These are phyloP conservation scores for Penicillium sp. DNA, from an alignment of 2,329 filamentous ascomycete genomes.

Conservation along the genomic window DNA sequence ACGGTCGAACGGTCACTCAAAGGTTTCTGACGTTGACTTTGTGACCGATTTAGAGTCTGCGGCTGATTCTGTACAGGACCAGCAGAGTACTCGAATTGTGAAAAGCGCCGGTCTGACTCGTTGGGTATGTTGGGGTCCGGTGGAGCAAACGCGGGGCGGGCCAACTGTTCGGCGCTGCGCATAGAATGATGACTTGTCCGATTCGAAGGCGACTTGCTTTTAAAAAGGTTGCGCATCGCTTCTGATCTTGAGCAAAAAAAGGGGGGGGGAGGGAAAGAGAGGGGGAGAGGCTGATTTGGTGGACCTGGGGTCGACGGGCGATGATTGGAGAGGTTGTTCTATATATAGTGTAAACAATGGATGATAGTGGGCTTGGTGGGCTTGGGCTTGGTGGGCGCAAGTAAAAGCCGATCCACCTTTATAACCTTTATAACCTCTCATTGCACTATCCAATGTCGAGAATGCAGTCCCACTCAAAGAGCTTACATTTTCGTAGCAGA, in stretches of 20 bases:
- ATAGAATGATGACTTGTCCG: conserved; percentile 14
- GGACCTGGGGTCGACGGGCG: not conserved
- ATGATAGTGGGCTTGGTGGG: not conserved
- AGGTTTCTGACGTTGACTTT: conserved; percentile 28
- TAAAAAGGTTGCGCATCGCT: conserved; percentile 30
- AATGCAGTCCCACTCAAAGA: too few species aligned
- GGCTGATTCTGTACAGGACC: not conserved
- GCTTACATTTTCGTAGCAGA: too few species aligned
- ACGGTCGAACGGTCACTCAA: conserved; percentile 21
- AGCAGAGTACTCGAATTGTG: conserved; percentile 10
- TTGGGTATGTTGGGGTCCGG: conserved; percentile 15
- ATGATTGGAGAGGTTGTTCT: conserved; percentile 8
- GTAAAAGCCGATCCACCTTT: too few species aligned
- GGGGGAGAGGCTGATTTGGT: conserved; percentile 4
- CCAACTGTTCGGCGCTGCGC: conserved; percentile 26
- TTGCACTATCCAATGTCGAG: too few species aligned
- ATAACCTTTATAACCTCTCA: too few species aligned
- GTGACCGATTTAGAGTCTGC: conserved; percentile 22
- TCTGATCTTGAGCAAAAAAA: not conserved
- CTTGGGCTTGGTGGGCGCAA: not conserved
- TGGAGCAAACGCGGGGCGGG: conserved; percentile 19
- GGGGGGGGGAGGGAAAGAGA: not conserved
- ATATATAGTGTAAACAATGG: conserved; percentile 14
- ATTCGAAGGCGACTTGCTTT: conserved; percentile 20
- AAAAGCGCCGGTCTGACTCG: conserved; percentile 8